Evolutionary conservation across 2,329 filamentous ascomycete genomes (phyloP), one percentile per base, ranked within the genome.

Genomic region (Ascochyta rabiei): DNA sequence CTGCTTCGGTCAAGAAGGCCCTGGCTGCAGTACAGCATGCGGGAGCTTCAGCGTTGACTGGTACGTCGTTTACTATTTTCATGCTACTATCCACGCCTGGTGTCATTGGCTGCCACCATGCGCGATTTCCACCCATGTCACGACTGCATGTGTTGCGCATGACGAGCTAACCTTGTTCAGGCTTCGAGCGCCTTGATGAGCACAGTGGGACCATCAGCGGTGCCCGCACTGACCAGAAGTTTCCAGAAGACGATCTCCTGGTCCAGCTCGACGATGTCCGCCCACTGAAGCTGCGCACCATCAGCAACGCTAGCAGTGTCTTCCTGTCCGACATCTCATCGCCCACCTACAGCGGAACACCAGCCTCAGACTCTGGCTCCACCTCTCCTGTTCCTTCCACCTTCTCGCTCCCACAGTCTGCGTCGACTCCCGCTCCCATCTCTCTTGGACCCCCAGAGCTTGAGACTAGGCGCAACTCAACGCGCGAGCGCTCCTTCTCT

Each of bases 41-140:
- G 45, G 79, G 76, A 37, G 80, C 80, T 16, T 78, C 78, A 33
- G 74, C 80, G 30, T 68, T 73, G 59, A 80, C 78, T 42, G 70
- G 76, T 55, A 75, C 57, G 74, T 71, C 37, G 47, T 54, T 46
- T 40, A 47, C 50, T 39, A 42, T 53, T 47, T 53, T 54, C 37
- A 49, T 55, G 34, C 44, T 44, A 60, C 57, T 43, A 52, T 49
- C 31, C n/a, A 42, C 21, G 19, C 24, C 28, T 19, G 23, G 33
- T 43, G 34, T 40, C 21, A 53, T 57, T 48, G 48, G 48, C 34
- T 48, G 13, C 37, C 38, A 10, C 48, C 42, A 34, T 54, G 47
- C 51, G 48, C 55, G 46, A 56, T 54, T 48, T 50, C 47, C 23
- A 53, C 48, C 26, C 47, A 30, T 31, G 49, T 46, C 45, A 51